Evolutionary conservation across 352 stramenopile species (phyloP).

Genomic region (Saprolegnia diclina): DNA sequence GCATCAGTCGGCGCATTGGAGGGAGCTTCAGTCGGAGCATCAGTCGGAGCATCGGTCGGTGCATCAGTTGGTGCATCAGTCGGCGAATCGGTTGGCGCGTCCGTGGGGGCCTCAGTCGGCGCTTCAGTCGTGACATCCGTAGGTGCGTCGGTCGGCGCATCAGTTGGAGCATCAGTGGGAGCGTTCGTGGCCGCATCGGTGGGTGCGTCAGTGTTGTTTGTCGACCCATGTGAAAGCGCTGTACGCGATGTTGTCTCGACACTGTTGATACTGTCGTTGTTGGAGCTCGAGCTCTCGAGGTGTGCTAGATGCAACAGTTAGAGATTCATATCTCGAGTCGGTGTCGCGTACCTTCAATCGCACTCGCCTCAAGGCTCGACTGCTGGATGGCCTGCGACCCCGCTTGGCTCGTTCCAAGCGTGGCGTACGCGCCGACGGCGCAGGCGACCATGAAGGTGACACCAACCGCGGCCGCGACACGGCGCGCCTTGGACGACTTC

Average conservation of each 20-base stretch:
- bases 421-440: conserved; percentile 8
- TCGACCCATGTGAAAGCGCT: background rate
- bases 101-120: background rate
- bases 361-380: background rate
- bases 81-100: background rate
- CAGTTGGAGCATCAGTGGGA: background rate
- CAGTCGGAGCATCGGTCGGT: background rate
- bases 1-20: background rate
- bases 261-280: background rate
- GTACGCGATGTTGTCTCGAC: background rate
- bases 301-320: background rate
- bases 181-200: too few species aligned
- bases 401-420: too few species aligned
- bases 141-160: too few species aligned
- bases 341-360: background rate
- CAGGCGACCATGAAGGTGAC: conserved; percentile 11
- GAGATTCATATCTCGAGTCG: background rate
- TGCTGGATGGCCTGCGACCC: too few species aligned
- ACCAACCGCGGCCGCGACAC: background rate
- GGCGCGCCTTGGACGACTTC: background rate
- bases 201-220: too few species aligned
- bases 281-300: background rate
- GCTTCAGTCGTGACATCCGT: conserved; percentile 4
- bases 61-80: too few species aligned
- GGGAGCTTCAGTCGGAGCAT: background rate